Percentiles rank a stretch among this genome's conserved stretches.
phyloP scores from a whole-genome alignment of 2,329 filamentous ascomycete species.

The Fusarium sp. region DNA sequence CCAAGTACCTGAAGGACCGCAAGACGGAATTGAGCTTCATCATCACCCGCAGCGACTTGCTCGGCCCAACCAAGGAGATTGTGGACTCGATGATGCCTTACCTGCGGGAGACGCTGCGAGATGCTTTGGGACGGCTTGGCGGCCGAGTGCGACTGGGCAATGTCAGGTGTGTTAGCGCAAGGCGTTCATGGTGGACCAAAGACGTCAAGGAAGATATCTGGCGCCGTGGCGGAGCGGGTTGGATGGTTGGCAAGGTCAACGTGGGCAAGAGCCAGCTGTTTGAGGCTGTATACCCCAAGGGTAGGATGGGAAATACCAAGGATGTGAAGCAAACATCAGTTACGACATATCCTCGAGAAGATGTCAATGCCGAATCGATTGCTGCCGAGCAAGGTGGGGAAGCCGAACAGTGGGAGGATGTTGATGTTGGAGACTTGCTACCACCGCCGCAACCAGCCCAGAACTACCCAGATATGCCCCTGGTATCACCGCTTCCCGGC shows the following conservation, averaged over 20 bases:
- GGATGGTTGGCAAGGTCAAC: slow-evolving; percentile 99
- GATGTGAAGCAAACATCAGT: slow-evolving; percentile 25
- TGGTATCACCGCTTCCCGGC: slow-evolving; percentile 89
- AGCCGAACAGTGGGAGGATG: slow-evolving; percentile 31
- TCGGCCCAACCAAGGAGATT: slow-evolving; percentile 87
- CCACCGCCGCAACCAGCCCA: slow-evolving; percentile 83
- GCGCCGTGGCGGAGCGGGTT: slow-evolving; percentile 86
- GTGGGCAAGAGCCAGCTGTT: slow-evolving; percentile 97
- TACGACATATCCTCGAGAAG: slow-evolving; percentile 34
- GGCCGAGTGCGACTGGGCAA: slow-evolving; percentile 88
- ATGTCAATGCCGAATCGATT: slow-evolving; percentile 41
- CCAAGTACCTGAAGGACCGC: slow-evolving; percentile 76
- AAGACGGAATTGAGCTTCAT: slow-evolving; percentile 90
- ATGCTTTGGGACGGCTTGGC: slow-evolving; percentile 79
- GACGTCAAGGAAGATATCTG: slow-evolving; percentile 89
- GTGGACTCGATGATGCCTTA: slow-evolving; percentile 92
- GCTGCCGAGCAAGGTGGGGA: slow-evolving; percentile 50
- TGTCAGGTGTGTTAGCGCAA: slow-evolving; percentile 87
- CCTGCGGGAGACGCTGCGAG: slow-evolving; percentile 81
- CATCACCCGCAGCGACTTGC: slow-evolving; percentile 88
- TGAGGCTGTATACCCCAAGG: slow-evolving; percentile 88
- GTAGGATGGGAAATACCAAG: slow-evolving; percentile 62
- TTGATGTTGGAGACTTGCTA: slow-evolving; percentile 72
- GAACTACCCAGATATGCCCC: slow-evolving; percentile 86
- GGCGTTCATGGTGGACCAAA: slow-evolving; percentile 91